A percentile compares a stretch with the other conserved stretches of the same genome.
Conservation (phyloP, 805 yeast genomes). For the Cyberlindnera japonica region DNA sequence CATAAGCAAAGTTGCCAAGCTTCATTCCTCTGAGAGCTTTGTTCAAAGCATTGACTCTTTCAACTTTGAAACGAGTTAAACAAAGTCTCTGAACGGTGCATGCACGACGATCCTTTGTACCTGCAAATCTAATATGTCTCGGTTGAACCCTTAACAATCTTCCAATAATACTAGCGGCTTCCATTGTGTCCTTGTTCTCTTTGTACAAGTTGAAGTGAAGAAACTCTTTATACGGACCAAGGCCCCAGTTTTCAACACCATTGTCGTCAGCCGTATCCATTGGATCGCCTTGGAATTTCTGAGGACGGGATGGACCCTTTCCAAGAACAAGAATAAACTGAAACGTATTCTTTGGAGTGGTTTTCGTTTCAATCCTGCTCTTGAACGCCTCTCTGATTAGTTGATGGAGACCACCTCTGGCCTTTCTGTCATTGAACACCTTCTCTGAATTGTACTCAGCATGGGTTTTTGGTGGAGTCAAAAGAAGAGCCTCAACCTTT, state of each 20-base stretch:
- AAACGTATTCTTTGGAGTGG: constrained; percentile 65
- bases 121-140: constrained; percentile 74
- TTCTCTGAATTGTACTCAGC: constrained; percentile 48
- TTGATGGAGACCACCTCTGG: constrained; percentile 78
- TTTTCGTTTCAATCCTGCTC: constrained; percentile 72
- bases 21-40: constrained; percentile 70
- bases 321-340: constrained; percentile 44
- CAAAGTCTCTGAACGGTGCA: constrained; percentile 85
- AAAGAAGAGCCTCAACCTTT: constrained; percentile 47
- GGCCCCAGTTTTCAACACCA: constrained; percentile 62
- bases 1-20: constrained; percentile 75
- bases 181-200: constrained; percentile 97
- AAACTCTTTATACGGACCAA: constrained; percentile 67
- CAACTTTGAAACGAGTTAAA: constrained; percentile 63
- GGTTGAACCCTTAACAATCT: constrained; percentile 74
- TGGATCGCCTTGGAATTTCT: constrained; percentile 28
- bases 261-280: constrained; percentile 35
- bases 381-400: constrained; percentile 70
- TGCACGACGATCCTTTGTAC: constrained; percentile 96
- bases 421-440: constrained; percentile 59
- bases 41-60: constrained; percentile 73
- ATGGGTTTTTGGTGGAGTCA: constrained; percentile 45
- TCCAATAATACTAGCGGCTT: constrained; percentile 72
- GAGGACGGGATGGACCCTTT: constrained; percentile 32
- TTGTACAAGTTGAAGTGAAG: constrained; percentile 81